Base-by-base conservation (phyloP, 768 basidiomycete genomes). In the Suillus decipiens region DNA sequence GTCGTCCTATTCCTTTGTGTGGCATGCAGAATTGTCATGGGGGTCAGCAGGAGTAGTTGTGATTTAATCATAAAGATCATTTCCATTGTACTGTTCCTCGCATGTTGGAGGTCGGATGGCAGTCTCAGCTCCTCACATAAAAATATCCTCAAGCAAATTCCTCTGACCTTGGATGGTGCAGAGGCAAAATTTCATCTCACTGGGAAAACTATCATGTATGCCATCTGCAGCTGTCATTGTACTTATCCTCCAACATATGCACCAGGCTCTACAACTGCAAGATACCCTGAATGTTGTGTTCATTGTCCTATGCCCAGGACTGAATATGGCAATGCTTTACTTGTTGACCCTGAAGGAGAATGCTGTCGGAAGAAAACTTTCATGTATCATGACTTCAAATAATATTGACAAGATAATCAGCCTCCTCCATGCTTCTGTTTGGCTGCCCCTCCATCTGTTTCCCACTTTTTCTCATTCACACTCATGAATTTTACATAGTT, bases 41-140 rank as follows among this genome's bases (percentile, higher is more conserved):
- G 66, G 7, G 53, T 73, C 19, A 57, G 69, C 19, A 39, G 11
- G 1, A 2, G 9, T 3, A 59, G 24, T 7, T 59, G 58, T 59
- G 41, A 59, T 43, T 42, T 73, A 59, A 64, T 75, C 15, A 58
- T 75, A 7, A 24, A 17, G 2, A 43, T 59, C 1, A 39, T 59
- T 45, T 39, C 58, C 33, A 5, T 59, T 17, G 17, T 55, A 42
- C 41, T 55, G 11, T 55, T 24, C 43, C 28, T 61, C 24, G 19
- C 15, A 0, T 55, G 56, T 53, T 9, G 55, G 33, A n/a, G 31
- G 28, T 24, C 15, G 9, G 36, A 61, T 9, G 7, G 61, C 22
- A 54, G 17, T 19, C 61, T 61, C 17, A 55, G 51, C 22, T 12
- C 43, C 2, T 31, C 39, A 8, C 61, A 61, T 19, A 5, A 61